A percentile compares a stretch with the other conserved stretches of the same genome.
These are phyloP conservation scores for Flammula alnicola DNA, from an alignment of 1,284 basidiomycete species.

Conservation along the genomic window DNA sequence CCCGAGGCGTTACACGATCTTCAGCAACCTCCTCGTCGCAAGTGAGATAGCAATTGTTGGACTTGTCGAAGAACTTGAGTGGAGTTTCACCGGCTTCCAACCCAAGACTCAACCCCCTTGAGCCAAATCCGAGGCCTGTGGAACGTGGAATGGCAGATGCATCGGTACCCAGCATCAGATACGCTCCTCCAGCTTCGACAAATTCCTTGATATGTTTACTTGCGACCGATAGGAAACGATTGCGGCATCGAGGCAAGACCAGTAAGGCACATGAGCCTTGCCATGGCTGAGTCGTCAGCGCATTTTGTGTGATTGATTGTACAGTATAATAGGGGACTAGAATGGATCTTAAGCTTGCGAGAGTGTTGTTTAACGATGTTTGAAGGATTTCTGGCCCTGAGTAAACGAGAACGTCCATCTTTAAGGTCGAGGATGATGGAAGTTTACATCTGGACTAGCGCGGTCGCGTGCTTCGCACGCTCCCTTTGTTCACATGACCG, in stretches of 20 bases:
- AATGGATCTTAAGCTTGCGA: constrained; percentile 59
- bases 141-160: constrained; percentile 27
- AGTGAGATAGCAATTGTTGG: constrained; percentile 56
- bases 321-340: constrained; percentile 81
- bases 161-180: constrained; percentile 58
- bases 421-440: not conserved
- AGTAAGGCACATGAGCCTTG: constrained; percentile 73
- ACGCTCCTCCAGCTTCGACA: constrained; percentile 71
- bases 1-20: constrained; percentile 26
- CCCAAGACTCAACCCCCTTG: constrained; percentile 22
- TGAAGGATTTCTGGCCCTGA: constrained; percentile 71
- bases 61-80: constrained; percentile 61
- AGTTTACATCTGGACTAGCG: not conserved
- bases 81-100: constrained; percentile 30
- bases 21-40: constrained; percentile 49
- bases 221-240: constrained; percentile 52
- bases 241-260: constrained; percentile 70
- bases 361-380: constrained; percentile 59
- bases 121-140: constrained; percentile 17
- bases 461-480: too few relatives aligned
- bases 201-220: constrained; percentile 61
- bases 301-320: constrained; percentile 62
- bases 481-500: too few relatives aligned
- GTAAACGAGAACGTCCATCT: constrained; percentile 84
- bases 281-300: constrained; percentile 79